A percentile compares a stretch with the other conserved stretches of the same genome.
phyloP scores from a whole-genome alignment of 371 early-diverging fungal genomes.

The Zychaea mexicana region DNA sequence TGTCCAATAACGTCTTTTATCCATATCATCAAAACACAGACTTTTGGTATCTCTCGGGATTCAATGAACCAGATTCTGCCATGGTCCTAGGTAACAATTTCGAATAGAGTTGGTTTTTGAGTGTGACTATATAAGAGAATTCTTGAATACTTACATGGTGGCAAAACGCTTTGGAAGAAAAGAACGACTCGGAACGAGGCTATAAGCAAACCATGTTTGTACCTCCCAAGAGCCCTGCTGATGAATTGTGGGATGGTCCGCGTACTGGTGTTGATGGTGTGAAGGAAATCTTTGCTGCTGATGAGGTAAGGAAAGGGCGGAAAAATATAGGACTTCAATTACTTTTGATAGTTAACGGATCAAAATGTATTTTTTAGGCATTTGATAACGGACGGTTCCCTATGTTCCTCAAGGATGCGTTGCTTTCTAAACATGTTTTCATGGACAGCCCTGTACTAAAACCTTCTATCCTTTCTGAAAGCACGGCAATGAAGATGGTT shows the following conservation, averaged over 20 bases:
- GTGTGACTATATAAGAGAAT: too few relatives aligned
- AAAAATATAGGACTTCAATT: neutral
- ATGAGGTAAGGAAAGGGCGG: slow-evolving; percentile 64
- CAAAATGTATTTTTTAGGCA: slow-evolving; percentile 20
- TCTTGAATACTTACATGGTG: neutral
- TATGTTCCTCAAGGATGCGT: slow-evolving; percentile 23
- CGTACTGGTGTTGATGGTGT: slow-evolving; percentile 85
- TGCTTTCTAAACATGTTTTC: slow-evolving; percentile 35
- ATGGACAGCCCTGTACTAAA: slow-evolving; percentile 34
- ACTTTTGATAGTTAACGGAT: neutral
- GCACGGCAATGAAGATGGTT: slow-evolving; percentile 25
- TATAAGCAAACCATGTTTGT: slow-evolving; percentile 90
- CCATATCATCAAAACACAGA: slow-evolving; percentile 94
- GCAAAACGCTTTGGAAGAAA: slow-evolving; percentile 60
- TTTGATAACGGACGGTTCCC: slow-evolving; percentile 39
- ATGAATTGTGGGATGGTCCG: slow-evolving; percentile 94
- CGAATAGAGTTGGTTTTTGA: neutral
- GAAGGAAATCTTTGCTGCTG: slow-evolving; percentile 80
- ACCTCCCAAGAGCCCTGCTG: slow-evolving; percentile 67
- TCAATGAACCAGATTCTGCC: slow-evolving; percentile 90
- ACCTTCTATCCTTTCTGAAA: slow-evolving; percentile 30
- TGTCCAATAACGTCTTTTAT: slow-evolving; percentile 93
- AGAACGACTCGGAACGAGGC: slow-evolving; percentile 58
- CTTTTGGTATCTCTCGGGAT: slow-evolving; percentile 85
- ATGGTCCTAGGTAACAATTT: slow-evolving; percentile 66